These are phyloP conservation scores for Oehlia diaphana DNA, from an alignment of 192 early-diverging fungal species.

Conservation along the genomic window DNA sequence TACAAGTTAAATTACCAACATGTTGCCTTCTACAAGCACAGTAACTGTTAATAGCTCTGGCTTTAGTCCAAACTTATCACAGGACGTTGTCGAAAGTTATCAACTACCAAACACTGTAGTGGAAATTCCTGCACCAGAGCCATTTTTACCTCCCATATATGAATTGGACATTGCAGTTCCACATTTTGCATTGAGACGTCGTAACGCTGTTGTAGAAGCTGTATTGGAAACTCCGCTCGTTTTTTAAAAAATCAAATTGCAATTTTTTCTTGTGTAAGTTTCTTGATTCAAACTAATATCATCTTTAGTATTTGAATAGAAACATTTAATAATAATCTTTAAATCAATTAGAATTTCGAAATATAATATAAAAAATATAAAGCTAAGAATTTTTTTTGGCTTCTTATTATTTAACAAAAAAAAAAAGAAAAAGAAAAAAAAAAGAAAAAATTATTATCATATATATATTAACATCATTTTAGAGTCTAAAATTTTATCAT, in stretches of 20 bases:
- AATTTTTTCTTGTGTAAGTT: not conserved
- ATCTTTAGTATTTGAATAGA: not conserved
- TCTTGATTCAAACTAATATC: not conserved
- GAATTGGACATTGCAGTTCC: constrained; percentile 17
- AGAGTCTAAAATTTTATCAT: not conserved
- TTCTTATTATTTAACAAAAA: too few species aligned
- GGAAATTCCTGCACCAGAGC: not conserved
- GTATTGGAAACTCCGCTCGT: constrained; percentile 13
- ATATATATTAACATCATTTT: not conserved
- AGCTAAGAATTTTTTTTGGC: too few species aligned
- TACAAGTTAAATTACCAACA: not conserved
- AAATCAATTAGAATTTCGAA: too few species aligned
- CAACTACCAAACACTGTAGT: not conserved
- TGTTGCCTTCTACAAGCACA: not conserved
- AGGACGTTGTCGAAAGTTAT: not conserved
- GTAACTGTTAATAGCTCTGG: constrained; percentile 1
- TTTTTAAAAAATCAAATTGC: not conserved
- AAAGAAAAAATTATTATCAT: not conserved
- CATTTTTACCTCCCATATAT: constrained; percentile 9
- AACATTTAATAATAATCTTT: too few species aligned
- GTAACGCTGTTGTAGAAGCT: constrained; percentile 25
- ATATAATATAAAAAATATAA: too few species aligned
- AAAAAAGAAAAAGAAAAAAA: not conserved
- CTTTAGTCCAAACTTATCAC: constrained; percentile 17
- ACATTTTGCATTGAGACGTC: constrained; percentile 5